Evolutionary conservation across 1,284 basidiomycete species (phyloP).

Genomic region (Sporisorium scitamineum): DNA sequence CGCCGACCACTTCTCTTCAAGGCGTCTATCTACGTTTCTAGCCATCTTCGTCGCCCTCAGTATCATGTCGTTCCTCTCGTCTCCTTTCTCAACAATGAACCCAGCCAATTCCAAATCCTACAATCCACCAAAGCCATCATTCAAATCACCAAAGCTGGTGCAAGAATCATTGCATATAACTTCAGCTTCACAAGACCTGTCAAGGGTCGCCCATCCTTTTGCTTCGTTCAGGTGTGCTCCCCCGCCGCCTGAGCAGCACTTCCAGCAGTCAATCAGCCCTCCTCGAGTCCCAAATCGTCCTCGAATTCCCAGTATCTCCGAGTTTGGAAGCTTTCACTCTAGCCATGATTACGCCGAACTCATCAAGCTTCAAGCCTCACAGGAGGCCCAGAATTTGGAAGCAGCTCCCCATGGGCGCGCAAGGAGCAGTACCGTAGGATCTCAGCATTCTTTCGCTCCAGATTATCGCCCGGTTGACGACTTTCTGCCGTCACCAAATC

Average conservation of each 20-base stretch:
- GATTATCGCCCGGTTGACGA: not conserved
- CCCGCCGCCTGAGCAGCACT: not conserved
- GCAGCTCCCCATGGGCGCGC: not conserved
- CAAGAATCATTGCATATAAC: constrained; percentile 9
- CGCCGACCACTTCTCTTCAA: not conserved
- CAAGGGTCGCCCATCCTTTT: constrained; percentile 11
- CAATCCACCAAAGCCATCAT: constrained; percentile 31
- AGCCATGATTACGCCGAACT: not conserved
- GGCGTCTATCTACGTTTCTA: not conserved
- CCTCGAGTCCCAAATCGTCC: not conserved
- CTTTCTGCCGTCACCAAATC: constrained; percentile 1
- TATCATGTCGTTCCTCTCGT: constrained; percentile 18
- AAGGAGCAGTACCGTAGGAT: constrained; percentile 19
- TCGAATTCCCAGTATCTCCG: not conserved
- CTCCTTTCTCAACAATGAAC: constrained; percentile 18
- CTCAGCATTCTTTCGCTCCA: not conserved
- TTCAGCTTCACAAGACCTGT: not conserved
- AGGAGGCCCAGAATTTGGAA: not conserved
- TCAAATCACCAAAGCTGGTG: constrained; percentile 38
- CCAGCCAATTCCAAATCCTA: constrained; percentile 8
- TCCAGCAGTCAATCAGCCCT: not conserved
- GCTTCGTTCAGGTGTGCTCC: constrained; percentile 2
- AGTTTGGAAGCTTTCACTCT: constrained; percentile 7
- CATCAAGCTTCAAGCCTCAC: not conserved
- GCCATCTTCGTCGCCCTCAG: not conserved